Conservation (phyloP, 83 land plant species). For the Larix sibirica region DNA sequence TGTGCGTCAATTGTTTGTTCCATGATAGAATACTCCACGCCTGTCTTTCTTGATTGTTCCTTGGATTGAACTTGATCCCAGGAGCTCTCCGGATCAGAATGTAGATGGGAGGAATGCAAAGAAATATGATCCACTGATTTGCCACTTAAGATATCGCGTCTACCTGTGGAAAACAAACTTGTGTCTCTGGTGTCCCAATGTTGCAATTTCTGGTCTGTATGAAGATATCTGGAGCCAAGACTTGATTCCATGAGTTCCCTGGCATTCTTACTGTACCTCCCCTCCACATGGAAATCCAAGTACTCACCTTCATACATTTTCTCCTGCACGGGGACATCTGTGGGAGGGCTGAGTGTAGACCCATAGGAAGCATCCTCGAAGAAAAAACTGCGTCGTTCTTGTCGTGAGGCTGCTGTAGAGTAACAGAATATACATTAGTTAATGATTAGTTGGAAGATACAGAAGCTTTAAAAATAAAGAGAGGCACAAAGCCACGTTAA, state of each 20-base stretch:
- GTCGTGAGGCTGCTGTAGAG: neutral
- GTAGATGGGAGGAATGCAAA: conserved; percentile 17
- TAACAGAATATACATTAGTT: too few relatives aligned
- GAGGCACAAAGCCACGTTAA: too few relatives aligned
- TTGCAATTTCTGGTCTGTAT: conserved; percentile 31
- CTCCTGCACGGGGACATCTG: conserved; percentile 24
- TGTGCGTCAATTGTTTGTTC: neutral
- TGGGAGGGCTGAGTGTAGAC: neutral
- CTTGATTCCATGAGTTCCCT: conserved; percentile 37
- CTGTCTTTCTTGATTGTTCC: conserved; percentile 32
- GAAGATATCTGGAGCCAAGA: neutral
- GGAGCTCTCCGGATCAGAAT: conserved; percentile 20
- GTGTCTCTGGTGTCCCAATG: conserved; percentile 14
- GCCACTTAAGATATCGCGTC: conserved; percentile 17
- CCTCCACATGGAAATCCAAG: conserved; percentile 21
- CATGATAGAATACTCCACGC: neutral
- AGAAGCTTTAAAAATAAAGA: too few relatives aligned
- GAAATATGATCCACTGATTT: conserved; percentile 40
- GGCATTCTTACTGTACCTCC: conserved; percentile 21
- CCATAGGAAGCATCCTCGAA: conserved; percentile 36
- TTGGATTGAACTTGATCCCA: conserved; percentile 29
- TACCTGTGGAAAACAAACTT: conserved; percentile 10
- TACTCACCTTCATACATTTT: conserved; percentile 31
- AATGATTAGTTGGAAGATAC: neutral
- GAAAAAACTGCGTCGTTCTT: conserved; percentile 33